Evolutionary conservation across 2,329 filamentous ascomycete species (phyloP), one percentile per base, ranked within the genome.

Genomic region (Leptographium wingfieldii): DNA sequence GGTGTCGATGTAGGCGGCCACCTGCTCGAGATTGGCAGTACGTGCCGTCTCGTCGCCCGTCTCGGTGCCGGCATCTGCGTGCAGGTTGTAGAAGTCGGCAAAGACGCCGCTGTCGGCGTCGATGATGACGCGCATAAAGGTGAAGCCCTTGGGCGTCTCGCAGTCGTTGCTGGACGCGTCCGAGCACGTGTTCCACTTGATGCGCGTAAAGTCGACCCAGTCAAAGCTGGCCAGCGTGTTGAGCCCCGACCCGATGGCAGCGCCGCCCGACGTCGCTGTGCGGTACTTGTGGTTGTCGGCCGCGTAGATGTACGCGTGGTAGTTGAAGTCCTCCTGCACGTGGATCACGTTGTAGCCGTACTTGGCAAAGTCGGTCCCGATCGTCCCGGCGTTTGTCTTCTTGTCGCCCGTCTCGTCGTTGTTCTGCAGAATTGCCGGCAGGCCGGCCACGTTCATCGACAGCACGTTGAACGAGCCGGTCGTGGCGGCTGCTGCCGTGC

Each of bases 241-340:
- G 58, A 88, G 72, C 1, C 85, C 85, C 57, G 77, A 80, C 11
- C 85, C 85, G 64, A 87, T 76, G 0, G 74, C 78, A 0, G 82
- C 84, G 29, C 81, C 82, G n/a, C 85, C 84, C 5, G 82, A 84
- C 11, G 84, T 87, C 0, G 82, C 69, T 1, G 84, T 87, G 59
- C 84, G 77, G 69, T 80, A 78, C 3, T 80, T 74, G 66, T 85
- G 82, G 52, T 74, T 76, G 68, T 84, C 81, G 16, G 79, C 80
- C 11, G 73, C 73, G 70, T 87, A 87, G 64, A 88, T 77, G 60
- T 77, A 75, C 5, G 81, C 79, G 65, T 88, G 83, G 69, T 82
- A 87, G 71, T 85, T 85, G 74, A 87, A 87, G 68, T 87, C 82
- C 74, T 87, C 85, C 68, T 88, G 85, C 16, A 85, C 73, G 64